Base-by-base conservation (phyloP, 2,329 filamentous ascomycete species). In the Didymella lethalis region DNA sequence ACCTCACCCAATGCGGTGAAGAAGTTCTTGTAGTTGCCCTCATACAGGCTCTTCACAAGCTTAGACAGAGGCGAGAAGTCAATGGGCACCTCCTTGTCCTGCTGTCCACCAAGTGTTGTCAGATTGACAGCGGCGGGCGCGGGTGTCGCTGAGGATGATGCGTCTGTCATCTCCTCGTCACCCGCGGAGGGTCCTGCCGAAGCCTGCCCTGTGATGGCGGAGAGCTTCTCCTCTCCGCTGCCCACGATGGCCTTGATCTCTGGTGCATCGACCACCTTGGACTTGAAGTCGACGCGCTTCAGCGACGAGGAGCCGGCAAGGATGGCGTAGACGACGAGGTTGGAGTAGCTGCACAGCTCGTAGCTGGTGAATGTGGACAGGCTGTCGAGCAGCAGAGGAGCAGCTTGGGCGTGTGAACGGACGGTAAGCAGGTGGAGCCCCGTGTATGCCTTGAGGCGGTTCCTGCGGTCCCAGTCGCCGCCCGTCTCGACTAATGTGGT, bases 311-410 rank as follows among this genome's bases (percentile, higher is more conserved):
- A 96, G 59, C 95, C 95, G 34, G 95, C 93, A 32, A 99, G 88
- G 23, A 98, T 94, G 1, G 95, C 93, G 82, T 98, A 99, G 57
- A 97, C 89, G 50, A 99, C 95, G 25, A 99, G 87, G 61, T 88
- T 90, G 59, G 93, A 97, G 83, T 99, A 99, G 66, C 90, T 94
- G 88, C 95, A 99, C 48, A 99, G 88, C 80, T 99, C 95, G 82
- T 97, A 97, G 78, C 93, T 97, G 63, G 95, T 99, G 79, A 99
- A 99, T 23, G 95, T 99, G 28, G 94, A 97, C 67, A 99, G 85
- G 75, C 92, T 97, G 83, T 99, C 95, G 73, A 99, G 92, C 49
- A 99, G 89, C 11, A 97, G 86, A 40, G 95, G 94, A 2, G 95
- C 95, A 40, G 93, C 93, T 59, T 92, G 83, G 77, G 89, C 91